Percentiles rank a stretch among this genome's conserved stretches.
phyloP scores from a whole-genome alignment of 192 early-diverging fungal genomes.

The Kappamyces sp. region DNA sequence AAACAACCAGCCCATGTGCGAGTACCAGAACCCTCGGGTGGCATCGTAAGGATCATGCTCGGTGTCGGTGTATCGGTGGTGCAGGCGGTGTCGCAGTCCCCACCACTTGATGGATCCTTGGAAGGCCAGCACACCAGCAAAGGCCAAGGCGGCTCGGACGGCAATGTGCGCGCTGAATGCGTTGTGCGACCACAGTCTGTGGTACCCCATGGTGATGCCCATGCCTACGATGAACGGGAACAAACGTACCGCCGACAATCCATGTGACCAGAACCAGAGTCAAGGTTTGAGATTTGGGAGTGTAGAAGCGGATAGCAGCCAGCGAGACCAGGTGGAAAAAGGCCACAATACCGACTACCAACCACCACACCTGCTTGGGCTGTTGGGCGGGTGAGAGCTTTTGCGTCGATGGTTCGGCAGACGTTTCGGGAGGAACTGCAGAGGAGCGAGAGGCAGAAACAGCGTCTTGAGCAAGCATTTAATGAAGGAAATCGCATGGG shows the following conservation, averaged over 20 bases:
- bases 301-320: conserved; percentile 5
- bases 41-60: conserved; percentile 48
- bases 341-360: conserved; percentile 11
- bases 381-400: too few species aligned
- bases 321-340: conserved; percentile 13
- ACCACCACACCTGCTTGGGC: conserved; percentile 15
- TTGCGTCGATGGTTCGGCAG: too few species aligned
- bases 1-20: conserved; percentile 50
- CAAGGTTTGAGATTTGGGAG: conserved; percentile 5
- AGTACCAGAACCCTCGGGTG: conserved; percentile 39
- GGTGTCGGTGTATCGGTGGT: conserved; percentile 53
- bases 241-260: neutral
- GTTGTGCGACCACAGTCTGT: conserved; percentile 49
- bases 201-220: conserved; percentile 54
- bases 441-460: too few species aligned
- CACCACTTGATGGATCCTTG: conserved; percentile 53
- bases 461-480: too few species aligned
- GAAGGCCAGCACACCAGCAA: conserved; percentile 36
- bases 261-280: neutral
- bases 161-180: conserved; percentile 38
- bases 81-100: conserved; percentile 41
- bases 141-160: conserved; percentile 29
- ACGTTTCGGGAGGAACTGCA: too few species aligned
- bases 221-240: neutral
- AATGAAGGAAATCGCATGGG: too few species aligned